phyloP scores from a whole-genome alignment of 345 rosid genomes.

The Eucalyptus marginata region DNA sequence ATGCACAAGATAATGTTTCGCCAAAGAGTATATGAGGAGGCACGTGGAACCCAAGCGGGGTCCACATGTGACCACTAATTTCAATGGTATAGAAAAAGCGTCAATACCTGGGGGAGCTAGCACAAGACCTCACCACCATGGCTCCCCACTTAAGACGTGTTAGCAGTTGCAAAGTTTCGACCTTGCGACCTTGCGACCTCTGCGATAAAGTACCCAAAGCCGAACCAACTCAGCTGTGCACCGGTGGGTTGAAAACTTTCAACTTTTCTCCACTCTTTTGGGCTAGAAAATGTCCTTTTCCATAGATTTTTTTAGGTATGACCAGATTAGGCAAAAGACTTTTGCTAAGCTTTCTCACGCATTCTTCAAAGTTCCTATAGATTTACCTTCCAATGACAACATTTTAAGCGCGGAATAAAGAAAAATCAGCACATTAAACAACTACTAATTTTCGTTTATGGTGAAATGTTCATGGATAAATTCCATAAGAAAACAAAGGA shows the following conservation, averaged over 20 bases:
- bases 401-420: neutral
- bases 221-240: no score
- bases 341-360: neutral
- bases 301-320: neutral
- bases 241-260: neutral
- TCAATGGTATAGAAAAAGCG: no score
- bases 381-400: neutral
- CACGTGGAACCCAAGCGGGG: neutral
- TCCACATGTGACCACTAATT: no score
- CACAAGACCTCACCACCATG: no score
- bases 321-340: neutral
- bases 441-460: neutral
- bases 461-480: neutral
- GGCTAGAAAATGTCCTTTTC: neutral
- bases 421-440: neutral
- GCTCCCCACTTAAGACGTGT: no score
- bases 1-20: neutral
- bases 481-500: slow-evolving; percentile 4
- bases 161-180: no score
- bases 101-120: no score
- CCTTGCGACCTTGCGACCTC: no score
- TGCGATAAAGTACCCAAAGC: no score
- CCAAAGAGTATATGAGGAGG: neutral
- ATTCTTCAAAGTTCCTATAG: neutral
- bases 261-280: neutral